Base-by-base conservation (phyloP, 495 filamentous ascomycete species). In the Parathielavia hyrcaniae region DNA sequence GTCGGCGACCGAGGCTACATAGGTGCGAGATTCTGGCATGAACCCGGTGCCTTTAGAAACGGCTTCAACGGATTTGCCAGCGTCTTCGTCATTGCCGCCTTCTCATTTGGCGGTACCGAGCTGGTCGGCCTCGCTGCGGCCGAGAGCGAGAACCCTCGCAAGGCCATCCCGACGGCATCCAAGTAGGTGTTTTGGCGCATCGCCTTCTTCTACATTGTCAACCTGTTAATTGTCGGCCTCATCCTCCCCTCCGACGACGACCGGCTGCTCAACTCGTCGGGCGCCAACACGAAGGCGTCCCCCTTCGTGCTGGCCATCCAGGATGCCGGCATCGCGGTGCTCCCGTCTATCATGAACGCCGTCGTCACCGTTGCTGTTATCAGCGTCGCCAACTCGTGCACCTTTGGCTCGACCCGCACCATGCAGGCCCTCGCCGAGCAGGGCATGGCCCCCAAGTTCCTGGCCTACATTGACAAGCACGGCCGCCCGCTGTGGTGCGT, bases 131-230 rank as follows among this genome's bases (percentile, higher is more conserved):
- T 93, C 14, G 86, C 90, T 0, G 89, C 86, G 13, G 87, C 87
- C 58, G 90, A 96, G 71, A 85, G 89, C 57, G 81, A 80, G 22
- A 88, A 88, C 59, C 91, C 90, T 2, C 77, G 84, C 35, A 83
- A 82, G 63, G 86, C 87, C 50, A 83, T 96, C 55, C 90, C 90
- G 50, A 79, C 79, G 57, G 91, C 90, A 6, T 85, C 85, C 11
- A 85, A 85, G 44, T 83, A 89, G 55, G 88, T 89, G 54, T 92
- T 95, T 71, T 91, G 87, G 78, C 87, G 90, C 50, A 89, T 96
- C 66, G 68, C 86, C 53, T 81, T 95, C 74, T 95, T 96, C 77
- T 95, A 95, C 72, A 71, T 85, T 46, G 62, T 86, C 48, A 79
- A 77, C 48, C 73, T 86, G 20, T 79, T 84, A 67, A 69, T 86